A percentile compares a stretch with the other conserved stretches of the same genome.
phyloP scores from a whole-genome alignment of 2,329 filamentous ascomycete genomes.

The Zarea fungicola region DNA sequence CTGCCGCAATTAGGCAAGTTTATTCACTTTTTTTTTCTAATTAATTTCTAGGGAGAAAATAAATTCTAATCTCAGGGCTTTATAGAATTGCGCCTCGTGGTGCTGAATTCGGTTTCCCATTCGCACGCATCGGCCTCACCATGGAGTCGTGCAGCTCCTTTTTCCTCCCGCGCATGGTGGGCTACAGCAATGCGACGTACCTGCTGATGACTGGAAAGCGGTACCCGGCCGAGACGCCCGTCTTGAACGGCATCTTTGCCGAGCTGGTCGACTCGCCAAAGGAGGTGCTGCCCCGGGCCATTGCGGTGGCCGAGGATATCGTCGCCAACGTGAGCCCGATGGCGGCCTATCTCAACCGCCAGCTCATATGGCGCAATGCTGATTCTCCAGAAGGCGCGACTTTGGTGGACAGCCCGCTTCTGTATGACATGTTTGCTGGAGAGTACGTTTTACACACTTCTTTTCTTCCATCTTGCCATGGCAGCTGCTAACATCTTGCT shows the following conservation, averaged over 20 bases:
- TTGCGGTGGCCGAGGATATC: constrained; percentile 11
- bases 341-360: constrained; percentile 8
- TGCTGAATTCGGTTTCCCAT: constrained; percentile 15
- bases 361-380: constrained; percentile 14
- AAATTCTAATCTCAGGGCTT: not conserved
- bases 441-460: not conserved
- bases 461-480: not conserved
- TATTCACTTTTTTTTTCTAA: not conserved
- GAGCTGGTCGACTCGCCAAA: constrained; percentile 8
- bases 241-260: constrained; percentile 5
- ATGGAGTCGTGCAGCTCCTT: constrained; percentile 17
- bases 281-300: constrained; percentile 11
- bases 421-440: constrained; percentile 12
- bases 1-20: constrained; percentile 13
- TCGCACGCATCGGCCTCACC: constrained; percentile 15
- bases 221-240: constrained; percentile 6
- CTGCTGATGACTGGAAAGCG: constrained; percentile 13
- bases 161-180: constrained; percentile 16
- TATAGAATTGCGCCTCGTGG: constrained; percentile 3
- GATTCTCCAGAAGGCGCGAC: constrained; percentile 8
- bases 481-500: not conserved
- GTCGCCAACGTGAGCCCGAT: constrained; percentile 10
- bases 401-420: constrained; percentile 11
- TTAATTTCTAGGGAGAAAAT: too few species aligned
- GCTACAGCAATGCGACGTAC: constrained; percentile 15